These are phyloP conservation scores for Mycena olivaceomarginata DNA, from an alignment of 768 basidiomycete genomes.

Conservation along the genomic window DNA sequence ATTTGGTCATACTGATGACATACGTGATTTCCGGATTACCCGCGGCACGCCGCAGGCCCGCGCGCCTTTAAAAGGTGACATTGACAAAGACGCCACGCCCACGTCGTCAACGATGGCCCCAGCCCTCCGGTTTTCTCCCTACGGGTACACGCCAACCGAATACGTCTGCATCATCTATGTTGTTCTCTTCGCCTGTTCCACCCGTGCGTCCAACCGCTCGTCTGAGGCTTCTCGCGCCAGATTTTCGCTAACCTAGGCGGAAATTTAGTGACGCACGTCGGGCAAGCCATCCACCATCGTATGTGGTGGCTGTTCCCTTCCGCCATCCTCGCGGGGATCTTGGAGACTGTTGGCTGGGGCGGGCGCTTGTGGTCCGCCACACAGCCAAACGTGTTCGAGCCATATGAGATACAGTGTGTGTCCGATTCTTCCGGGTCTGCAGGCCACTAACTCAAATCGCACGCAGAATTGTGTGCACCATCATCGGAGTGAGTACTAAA, in stretches of 20 bases:
- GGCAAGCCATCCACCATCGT: slow-evolving; percentile 55
- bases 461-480: slow-evolving; percentile 36
- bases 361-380: slow-evolving; percentile 61
- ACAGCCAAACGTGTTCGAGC: slow-evolving; percentile 39
- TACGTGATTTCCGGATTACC: too few species aligned
- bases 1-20: too few species aligned
- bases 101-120: too few species aligned
- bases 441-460: neutral
- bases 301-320: slow-evolving; percentile 66
- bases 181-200: slow-evolving; percentile 51
- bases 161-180: slow-evolving; percentile 61
- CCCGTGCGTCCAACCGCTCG: neutral
- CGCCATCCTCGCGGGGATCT: slow-evolving; percentile 55
- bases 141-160: slow-evolving; percentile 60
- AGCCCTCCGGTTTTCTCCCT: slow-evolving; percentile 42
- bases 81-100: too few species aligned
- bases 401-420: slow-evolving; percentile 68
- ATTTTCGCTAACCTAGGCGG: neutral
- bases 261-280: slow-evolving; percentile 57
- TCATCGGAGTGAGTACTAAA: slow-evolving; percentile 33
- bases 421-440: neutral
- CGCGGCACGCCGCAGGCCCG: too few species aligned
- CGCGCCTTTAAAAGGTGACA: too few species aligned
- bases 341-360: slow-evolving; percentile 66
- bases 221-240: neutral